Evolutionary conservation across 345 rosid species (phyloP), one percentile per base, ranked within the genome.

Genomic region (Nephelium lappaceum): DNA sequence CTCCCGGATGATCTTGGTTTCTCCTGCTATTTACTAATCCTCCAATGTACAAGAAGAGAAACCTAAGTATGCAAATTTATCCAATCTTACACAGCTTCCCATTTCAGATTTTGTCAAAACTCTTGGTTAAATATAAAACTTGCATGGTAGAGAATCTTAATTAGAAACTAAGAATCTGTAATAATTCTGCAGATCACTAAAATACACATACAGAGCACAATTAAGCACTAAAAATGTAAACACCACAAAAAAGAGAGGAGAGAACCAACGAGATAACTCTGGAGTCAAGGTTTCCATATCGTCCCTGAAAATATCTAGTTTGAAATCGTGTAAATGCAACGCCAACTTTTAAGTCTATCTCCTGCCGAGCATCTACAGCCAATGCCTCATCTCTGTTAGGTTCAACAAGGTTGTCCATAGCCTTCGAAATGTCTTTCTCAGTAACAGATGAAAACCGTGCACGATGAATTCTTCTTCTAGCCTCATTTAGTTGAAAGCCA

Each of bases 331-430:
- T 93, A 88, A 95, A 95, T 76, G 99, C 96, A 65, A 95, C 98
- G 19, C 99, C 99, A 77, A 95, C 99, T 95, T 95, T 95, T 83
- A 95, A 86, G 89, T 95, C 99, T 83, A 95, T 95, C 91, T 95
- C 98, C 85, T 92, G 99, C 15, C 99, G 97, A 79, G 98, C 99
- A 90, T 95, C 99, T 64, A 95, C 99, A 72, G 99, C 93, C 81
- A 93, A 82, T 79, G 99, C 93, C 86, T 95, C 99, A 79, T 90
- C 79, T 85, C 65, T 89, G 82, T 95, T 95, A 65, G 99, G 98
- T 83, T 81, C 91, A 81, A 79, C 92, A 80, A 95, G 96, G 85
- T 85, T 93, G 84, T 86, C 91, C 93, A 95, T 91, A 68, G 97
- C 98, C 84, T 90, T 95, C 78, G 83, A 80, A 77, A 95, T 92